Evolutionary conservation across 179 eudicot genomes (phyloP).

Genomic region (Spinacia oleracea): DNA sequence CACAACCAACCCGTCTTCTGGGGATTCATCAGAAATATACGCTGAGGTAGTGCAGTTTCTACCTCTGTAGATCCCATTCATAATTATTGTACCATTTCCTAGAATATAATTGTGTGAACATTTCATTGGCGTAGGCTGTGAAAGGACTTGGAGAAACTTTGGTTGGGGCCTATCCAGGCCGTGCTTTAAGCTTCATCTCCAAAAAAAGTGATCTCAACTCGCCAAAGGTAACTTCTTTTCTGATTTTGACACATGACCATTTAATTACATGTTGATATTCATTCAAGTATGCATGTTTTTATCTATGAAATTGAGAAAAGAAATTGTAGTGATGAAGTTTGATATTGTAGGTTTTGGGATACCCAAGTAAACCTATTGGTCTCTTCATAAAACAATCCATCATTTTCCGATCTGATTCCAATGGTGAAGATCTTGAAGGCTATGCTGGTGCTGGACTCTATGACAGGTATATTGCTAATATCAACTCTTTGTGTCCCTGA

Average conservation of each 20-base stretch:
- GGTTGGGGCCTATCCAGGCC: constrained; percentile 97
- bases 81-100: neutral
- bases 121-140: constrained; percentile 61
- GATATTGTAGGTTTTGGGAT: constrained; percentile 70
- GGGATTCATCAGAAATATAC: constrained; percentile 91
- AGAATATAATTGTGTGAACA: constrained; percentile 8
- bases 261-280: neutral
- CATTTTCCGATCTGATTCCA: constrained; percentile 97
- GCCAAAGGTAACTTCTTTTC: constrained; percentile 55
- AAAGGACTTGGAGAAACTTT: constrained; percentile 99
- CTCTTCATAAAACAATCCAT: constrained; percentile 81
- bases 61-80: neutral
- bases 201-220: constrained; percentile 75
- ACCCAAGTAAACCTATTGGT: constrained; percentile 96
- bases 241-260: too few species aligned
- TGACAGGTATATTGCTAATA: constrained; percentile 61
- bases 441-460: constrained; percentile 99
- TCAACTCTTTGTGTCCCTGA: neutral
- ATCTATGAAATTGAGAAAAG: neutral
- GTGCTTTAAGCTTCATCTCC: constrained; percentile 82
- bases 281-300: neutral
- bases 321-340: constrained; percentile 2
- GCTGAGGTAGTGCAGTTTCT: constrained; percentile 60
- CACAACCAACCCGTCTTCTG: constrained; percentile 96
- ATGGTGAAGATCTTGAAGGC: constrained; percentile 99